Evolutionary conservation across 768 basidiomycete genomes (phyloP), one percentile per base, ranked within the genome.

Genomic region (Tephrocybe sp.): DNA sequence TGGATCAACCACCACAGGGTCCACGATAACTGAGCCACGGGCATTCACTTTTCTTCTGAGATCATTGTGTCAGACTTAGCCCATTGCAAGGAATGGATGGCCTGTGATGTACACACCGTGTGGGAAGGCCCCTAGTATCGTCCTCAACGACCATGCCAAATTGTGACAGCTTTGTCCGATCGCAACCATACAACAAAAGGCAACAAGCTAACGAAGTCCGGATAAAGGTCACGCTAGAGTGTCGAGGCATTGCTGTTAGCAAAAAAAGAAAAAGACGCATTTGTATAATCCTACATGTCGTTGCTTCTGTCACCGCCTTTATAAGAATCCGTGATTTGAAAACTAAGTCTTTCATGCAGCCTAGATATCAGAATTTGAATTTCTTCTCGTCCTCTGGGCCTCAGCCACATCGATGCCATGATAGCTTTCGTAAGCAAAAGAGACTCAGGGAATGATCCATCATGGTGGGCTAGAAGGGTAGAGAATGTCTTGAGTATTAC

Each of bases 181-280:
- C 81, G 56, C 84, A 89, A 6, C 88, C 88, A 58, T 83, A 87
- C 21, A 88, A 61, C 2, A 87, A 65, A 33, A 89, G 70, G 64
- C 82, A 87, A 9, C 76, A 69, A 14, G 78, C 79, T 24, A 90
- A 62, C 2, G 83, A 84, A n/a, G 75, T 71, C 4, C 84, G 77
- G 42, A 90, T 76, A 52, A 89, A 84, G 14, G 61, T 68, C 15
- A 77, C 77, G 44, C 42, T 34, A n/a, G n/a, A n/a, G 41, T 24
- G 14, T 12, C 20, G 7, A 18, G 5, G 28, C 6, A 30, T 30
- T 11, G 11, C 11, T 18, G 26, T 48, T 15, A 15, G 24, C 9
- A n/a, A 15, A 18, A 37, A 30, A 12, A 25, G 6, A 9, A 12
- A n/a, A 11, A n/a, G 28, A 20, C n/a, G n/a, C n/a, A n/a, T n/a